These are phyloP conservation scores for Fraxinus pennsylvanica DNA, from an alignment of 257 asterid genomes.

Conservation along the genomic window DNA sequence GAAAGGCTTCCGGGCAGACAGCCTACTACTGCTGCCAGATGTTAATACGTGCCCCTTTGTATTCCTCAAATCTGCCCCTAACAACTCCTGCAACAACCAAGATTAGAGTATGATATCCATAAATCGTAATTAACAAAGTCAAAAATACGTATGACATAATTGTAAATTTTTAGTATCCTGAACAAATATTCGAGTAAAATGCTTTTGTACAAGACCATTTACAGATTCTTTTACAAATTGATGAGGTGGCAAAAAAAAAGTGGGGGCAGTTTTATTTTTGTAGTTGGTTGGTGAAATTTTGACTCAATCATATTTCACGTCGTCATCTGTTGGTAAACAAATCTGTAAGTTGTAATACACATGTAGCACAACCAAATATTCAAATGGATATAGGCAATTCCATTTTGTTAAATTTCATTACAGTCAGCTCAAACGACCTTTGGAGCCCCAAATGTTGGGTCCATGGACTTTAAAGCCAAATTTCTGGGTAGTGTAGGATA, in stretches of 20 bases:
- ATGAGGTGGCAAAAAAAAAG: no score
- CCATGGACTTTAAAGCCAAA: not conserved
- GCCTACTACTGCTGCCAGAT: slow-evolving; percentile 58
- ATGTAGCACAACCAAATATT: not conserved
- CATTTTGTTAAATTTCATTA: not conserved
- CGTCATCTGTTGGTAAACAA: no score
- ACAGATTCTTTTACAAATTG: no score
- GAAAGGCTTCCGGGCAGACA: slow-evolving; percentile 64
- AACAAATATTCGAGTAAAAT: not conserved
- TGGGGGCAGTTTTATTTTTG: no score
- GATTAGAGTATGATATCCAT: slow-evolving; percentile 8
- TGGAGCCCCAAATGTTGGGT: not conserved
- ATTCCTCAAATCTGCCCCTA: slow-evolving; percentile 63
- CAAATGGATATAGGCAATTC: not conserved
- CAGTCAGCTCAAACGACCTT: not conserved
- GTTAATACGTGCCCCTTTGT: slow-evolving; percentile 52
- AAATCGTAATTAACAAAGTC: not conserved
- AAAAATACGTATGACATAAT: not conserved
- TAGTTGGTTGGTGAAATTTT: no score
- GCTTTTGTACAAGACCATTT: no score
- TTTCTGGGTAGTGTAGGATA: not conserved
- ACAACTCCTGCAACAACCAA: slow-evolving; percentile 49
- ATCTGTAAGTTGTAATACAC: no score
- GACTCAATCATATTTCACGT: no score
- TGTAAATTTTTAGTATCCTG: not conserved